phyloP scores from a whole-genome alignment of 495 filamentous ascomycete species.

The Xylaria castorea region DNA sequence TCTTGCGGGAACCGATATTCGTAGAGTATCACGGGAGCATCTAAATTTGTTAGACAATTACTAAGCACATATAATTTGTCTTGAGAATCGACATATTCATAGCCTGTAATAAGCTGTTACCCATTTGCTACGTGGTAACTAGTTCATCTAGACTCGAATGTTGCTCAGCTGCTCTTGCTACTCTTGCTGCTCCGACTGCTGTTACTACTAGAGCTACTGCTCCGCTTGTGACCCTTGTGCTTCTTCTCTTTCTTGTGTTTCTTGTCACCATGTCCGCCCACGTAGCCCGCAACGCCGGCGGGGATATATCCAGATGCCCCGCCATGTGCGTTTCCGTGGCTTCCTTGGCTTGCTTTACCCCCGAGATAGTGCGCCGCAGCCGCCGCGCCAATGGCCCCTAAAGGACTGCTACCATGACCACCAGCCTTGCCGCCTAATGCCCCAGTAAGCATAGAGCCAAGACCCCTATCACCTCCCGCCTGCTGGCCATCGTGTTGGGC shows the following conservation, averaged over 20 bases:
- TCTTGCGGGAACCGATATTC: not conserved
- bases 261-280: conserved; percentile 33
- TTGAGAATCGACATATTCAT: not conserved
- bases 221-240: conserved; percentile 35
- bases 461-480: conserved; percentile 33
- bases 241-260: conserved; percentile 43
- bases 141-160: not conserved
- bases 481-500: conserved; percentile 30
- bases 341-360: conserved; percentile 25
- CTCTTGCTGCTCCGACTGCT: conserved; percentile 35
- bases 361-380: conserved; percentile 34
- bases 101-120: not conserved
- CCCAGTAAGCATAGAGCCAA: conserved; percentile 35
- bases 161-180: conserved; percentile 32
- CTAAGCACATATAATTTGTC: not conserved
- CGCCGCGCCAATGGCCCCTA: conserved; percentile 33
- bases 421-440: conserved; percentile 30
- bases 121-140: not conserved
- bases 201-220: conserved; percentile 35
- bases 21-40: not conserved
- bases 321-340: conserved; percentile 24
- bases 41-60: not conserved
- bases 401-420: conserved; percentile 20
- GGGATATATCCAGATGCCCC: conserved; percentile 25
- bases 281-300: conserved; percentile 27